A percentile compares a stretch with the other conserved stretches of the same genome.
These are phyloP conservation scores for Peribolospora kevripleyi DNA, from an alignment of 768 basidiomycete species.

Conservation along the genomic window DNA sequence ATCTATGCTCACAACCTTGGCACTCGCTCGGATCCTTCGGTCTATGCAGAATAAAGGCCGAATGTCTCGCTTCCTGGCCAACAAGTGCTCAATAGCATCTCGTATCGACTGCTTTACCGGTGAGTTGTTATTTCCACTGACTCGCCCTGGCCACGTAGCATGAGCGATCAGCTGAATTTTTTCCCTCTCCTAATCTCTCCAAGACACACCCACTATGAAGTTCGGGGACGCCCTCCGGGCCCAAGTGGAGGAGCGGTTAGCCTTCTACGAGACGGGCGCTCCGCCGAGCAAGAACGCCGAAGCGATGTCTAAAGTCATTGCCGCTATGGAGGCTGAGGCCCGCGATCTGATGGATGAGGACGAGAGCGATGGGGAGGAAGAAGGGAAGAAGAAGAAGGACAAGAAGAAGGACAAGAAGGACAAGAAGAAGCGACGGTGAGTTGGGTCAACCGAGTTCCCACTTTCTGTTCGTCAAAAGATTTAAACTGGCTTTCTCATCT, in stretches of 20 bases:
- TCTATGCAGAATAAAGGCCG: slow-evolving; percentile 57
- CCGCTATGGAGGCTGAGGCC: slow-evolving; percentile 29
- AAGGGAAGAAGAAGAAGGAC: slow-evolving; percentile 22
- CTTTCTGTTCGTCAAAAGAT: not conserved
- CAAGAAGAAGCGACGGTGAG: slow-evolving; percentile 17
- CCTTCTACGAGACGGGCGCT: slow-evolving; percentile 77
- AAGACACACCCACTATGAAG: slow-evolving; percentile 46
- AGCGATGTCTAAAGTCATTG: slow-evolving; percentile 67
- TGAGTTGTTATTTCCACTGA: slow-evolving; percentile 18
- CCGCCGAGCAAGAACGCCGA: slow-evolving; percentile 71
- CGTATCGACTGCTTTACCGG: slow-evolving; percentile 87
- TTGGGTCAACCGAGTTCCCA: slow-evolving; percentile 4
- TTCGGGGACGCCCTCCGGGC: slow-evolving; percentile 81
- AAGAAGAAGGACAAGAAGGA: slow-evolving; percentile 14
- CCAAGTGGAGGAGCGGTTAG: slow-evolving; percentile 86
- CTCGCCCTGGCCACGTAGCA: slow-evolving; percentile 13
- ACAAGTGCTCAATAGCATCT: slow-evolving; percentile 93
- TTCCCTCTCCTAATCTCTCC: not conserved
- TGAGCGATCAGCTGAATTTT: not conserved
- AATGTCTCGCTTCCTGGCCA: slow-evolving; percentile 94
- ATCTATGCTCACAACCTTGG: too few relatives aligned
- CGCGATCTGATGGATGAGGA: slow-evolving; percentile 30
- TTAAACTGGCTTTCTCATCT: too few relatives aligned
- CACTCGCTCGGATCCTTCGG: too few relatives aligned
- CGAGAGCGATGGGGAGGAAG: slow-evolving; percentile 35